These are phyloP conservation scores for Cicer arietinum DNA, from an alignment of 306 rosid species.

Conservation along the genomic window DNA sequence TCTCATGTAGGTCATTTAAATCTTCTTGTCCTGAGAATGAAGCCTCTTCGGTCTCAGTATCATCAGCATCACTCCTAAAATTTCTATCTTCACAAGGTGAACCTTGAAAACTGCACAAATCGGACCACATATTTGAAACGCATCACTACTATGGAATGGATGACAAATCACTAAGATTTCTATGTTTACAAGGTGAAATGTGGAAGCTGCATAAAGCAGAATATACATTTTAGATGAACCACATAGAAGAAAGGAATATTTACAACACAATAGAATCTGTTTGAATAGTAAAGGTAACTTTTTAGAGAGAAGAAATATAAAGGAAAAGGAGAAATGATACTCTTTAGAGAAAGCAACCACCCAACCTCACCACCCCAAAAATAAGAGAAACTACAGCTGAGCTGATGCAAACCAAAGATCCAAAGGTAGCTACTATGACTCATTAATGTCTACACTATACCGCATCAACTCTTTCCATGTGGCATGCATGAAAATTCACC, in stretches of 20 bases:
- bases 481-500: neutral
- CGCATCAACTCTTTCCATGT: conserved; percentile 18
- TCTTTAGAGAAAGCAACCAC: conserved; percentile 5
- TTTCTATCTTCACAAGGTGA: conserved; percentile 95
- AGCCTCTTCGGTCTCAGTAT: conserved; percentile 91
- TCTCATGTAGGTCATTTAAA: conserved; percentile 75
- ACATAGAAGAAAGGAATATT: conserved; percentile 28
- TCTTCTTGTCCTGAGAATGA: conserved; percentile 96
- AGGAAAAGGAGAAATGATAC: neutral
- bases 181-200: conserved; percentile 74
- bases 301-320: neutral
- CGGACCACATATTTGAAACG: conserved; percentile 26
- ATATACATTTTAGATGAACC: conserved; percentile 19
- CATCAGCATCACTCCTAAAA: conserved; percentile 93
- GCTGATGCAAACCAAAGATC: conserved; percentile 8
- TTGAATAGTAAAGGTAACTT: conserved; percentile 1
- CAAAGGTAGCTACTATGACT: conserved; percentile 10
- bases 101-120: conserved; percentile 84
- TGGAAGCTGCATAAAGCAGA: conserved; percentile 60
- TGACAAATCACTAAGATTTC: conserved; percentile 58
- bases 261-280: conserved; percentile 9
- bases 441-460: conserved; percentile 7
- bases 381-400: conserved; percentile 22
- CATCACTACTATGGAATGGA: conserved; percentile 32
- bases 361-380: neutral